Conservation (phyloP, 2,329 filamentous ascomycete species). For the Fusarium austroafricanum region DNA sequence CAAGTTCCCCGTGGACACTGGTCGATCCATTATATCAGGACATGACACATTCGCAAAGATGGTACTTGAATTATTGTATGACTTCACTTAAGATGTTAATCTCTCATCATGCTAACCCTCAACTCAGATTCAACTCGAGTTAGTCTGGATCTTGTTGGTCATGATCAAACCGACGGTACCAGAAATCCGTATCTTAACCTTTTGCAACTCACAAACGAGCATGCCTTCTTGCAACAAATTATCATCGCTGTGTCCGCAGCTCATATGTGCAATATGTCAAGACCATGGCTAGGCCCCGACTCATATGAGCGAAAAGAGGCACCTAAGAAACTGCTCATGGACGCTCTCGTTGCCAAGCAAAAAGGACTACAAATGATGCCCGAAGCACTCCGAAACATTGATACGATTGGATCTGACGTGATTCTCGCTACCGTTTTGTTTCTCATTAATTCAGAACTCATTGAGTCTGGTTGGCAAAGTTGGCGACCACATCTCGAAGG, state of each 20-base stretch:
- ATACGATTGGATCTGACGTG: slow-evolving; percentile 52
- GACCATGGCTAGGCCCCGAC: slow-evolving; percentile 27
- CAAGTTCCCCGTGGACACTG: slow-evolving; percentile 51
- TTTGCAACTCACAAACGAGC: slow-evolving; percentile 53
- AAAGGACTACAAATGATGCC: slow-evolving; percentile 56
- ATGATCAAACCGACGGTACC: slow-evolving; percentile 54
- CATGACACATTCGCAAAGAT: slow-evolving; percentile 59
- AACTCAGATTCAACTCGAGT: slow-evolving; percentile 57
- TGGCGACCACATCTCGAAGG: slow-evolving; percentile 61
- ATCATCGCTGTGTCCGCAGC: slow-evolving; percentile 61
- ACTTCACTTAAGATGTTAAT: background rate
- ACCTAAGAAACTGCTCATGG: slow-evolving; percentile 48
- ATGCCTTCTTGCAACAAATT: slow-evolving; percentile 58
- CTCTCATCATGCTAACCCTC: slow-evolving; percentile 17
- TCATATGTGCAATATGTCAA: slow-evolving; percentile 56
- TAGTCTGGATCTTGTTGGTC: slow-evolving; percentile 63
- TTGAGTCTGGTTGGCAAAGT: slow-evolving; percentile 59
- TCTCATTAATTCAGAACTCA: slow-evolving; percentile 62
- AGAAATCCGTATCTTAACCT: slow-evolving; percentile 60
- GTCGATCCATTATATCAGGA: slow-evolving; percentile 62
- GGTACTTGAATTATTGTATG: slow-evolving; percentile 56
- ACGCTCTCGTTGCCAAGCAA: slow-evolving; percentile 59
- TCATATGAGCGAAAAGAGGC: slow-evolving; percentile 50
- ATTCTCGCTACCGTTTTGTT: slow-evolving; percentile 60
- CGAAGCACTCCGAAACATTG: slow-evolving; percentile 52